A percentile compares a stretch with the other conserved stretches of the same genome.
These are phyloP conservation scores for Trapa incisa DNA, from an alignment of 345 rosid genomes.

Conservation along the genomic window DNA sequence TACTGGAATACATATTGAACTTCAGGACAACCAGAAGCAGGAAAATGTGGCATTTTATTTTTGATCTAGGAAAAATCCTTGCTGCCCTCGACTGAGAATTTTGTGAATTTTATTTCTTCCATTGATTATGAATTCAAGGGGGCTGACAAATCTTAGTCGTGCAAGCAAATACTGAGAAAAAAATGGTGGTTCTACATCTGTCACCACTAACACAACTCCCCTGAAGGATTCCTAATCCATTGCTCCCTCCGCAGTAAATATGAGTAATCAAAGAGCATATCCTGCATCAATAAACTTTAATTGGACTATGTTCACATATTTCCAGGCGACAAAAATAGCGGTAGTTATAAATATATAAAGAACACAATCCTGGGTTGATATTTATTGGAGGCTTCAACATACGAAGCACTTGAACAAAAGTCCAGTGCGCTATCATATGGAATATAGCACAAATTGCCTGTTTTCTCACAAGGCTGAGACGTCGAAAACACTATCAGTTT, in stretches of 20 bases:
- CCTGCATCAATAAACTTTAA: slow-evolving; percentile 5
- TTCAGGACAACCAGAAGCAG: not conserved
- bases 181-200: slow-evolving; percentile 44
- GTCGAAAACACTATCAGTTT: not conserved
- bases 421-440: not conserved
- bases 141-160: slow-evolving; percentile 58
- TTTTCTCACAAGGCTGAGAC: not conserved
- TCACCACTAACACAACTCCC: slow-evolving; percentile 22
- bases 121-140: slow-evolving; percentile 53
- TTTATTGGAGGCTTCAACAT: too few relatives aligned
- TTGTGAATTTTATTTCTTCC: slow-evolving; percentile 36
- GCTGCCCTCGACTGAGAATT: slow-evolving; percentile 28
- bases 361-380: not conserved
- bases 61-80: slow-evolving; percentile 20
- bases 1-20: not conserved
- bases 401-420: not conserved
- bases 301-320: not conserved
- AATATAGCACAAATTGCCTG: not conserved
- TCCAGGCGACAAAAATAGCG: not conserved
- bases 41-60: not conserved
- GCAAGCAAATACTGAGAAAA: slow-evolving; percentile 53
- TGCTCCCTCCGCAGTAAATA: slow-evolving; percentile 31
- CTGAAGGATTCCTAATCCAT: slow-evolving; percentile 43
- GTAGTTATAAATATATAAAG: not conserved
- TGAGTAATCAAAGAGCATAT: not conserved